A percentile compares a stretch with the other conserved stretches of the same genome.
Evolutionary conservation across 306 rosid genomes (phyloP).

Genomic region (Vigna mungo): DNA sequence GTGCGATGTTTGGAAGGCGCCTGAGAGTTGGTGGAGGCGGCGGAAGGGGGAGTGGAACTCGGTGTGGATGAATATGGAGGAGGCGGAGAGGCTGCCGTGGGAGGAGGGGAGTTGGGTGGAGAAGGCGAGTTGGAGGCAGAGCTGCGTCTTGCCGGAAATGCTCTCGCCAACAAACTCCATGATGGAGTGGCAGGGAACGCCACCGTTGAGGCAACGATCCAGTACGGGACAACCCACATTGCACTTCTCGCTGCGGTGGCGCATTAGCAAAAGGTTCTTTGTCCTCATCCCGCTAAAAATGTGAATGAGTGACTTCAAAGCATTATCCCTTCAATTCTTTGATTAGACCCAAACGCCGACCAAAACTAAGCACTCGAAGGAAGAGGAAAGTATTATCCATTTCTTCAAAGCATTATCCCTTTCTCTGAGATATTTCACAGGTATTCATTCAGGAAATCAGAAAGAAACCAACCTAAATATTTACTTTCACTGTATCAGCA

Average conservation of each 20-base stretch:
- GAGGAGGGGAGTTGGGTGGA: constrained; percentile 80
- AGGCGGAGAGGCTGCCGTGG: constrained; percentile 75
- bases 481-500: no score
- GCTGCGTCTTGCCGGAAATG: constrained; percentile 83
- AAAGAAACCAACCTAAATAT: no score
- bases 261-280: constrained; percentile 52
- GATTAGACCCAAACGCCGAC: no score
- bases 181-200: constrained; percentile 76
- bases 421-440: no score
- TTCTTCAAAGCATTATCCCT: no score
- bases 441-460: no score
- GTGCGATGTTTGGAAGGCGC: constrained; percentile 45
- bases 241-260: constrained; percentile 50
- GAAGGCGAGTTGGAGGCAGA: constrained; percentile 87
- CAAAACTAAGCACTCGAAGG: no score
- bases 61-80: constrained; percentile 76
- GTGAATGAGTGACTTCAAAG: no score
- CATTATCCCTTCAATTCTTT: no score
- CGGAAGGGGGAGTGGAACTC: constrained; percentile 84
- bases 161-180: constrained; percentile 86
- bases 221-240: constrained; percentile 73
- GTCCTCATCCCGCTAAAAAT: constrained; percentile 41
- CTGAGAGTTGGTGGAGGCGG: constrained; percentile 77
- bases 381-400: no score
- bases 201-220: constrained; percentile 69